A percentile compares a stretch with the other conserved stretches of the same genome.
Evolutionary conservation across 2,329 filamentous ascomycete species (phyloP).

Genomic region (Apiospora marii): DNA sequence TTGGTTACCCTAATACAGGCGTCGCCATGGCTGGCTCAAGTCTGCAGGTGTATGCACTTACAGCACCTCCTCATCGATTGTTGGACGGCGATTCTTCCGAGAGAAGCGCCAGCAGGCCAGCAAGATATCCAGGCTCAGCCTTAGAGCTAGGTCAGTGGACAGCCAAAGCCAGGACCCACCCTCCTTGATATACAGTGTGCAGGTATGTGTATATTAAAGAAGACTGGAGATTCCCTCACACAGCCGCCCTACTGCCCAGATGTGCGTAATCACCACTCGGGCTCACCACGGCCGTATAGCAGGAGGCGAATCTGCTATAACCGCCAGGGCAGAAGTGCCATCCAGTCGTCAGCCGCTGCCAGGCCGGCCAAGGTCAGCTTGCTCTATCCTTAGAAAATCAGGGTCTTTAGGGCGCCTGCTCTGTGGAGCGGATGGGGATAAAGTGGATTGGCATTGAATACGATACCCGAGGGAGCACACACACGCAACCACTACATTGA

Average conservation of each 20-base stretch:
- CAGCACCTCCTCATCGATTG: not conserved
- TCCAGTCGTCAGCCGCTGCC: not conserved
- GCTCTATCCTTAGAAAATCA: slow-evolving; percentile 1
- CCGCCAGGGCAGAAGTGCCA: not conserved
- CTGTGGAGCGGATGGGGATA: slow-evolving; percentile 4
- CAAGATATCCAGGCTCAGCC: not conserved
- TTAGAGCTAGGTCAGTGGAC: not conserved
- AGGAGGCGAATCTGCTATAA: slow-evolving; percentile 1
- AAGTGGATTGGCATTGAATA: slow-evolving; percentile 14
- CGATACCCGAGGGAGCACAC: not conserved
- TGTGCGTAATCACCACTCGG: slow-evolving; percentile 4
- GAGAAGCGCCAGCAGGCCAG: not conserved
- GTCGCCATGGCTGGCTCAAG: not conserved
- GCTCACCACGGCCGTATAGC: slow-evolving; percentile 5
- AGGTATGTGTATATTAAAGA: not conserved
- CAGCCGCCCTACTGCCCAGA: not conserved
- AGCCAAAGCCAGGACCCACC: not conserved
- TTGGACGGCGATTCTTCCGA: not conserved
- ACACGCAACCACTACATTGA: not conserved
- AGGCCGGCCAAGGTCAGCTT: slow-evolving; percentile 8
- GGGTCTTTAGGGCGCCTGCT: not conserved
- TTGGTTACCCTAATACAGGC: not conserved
- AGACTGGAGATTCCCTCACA: not conserved
- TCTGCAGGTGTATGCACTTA: not conserved
- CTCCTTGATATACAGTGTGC: not conserved